Conservation (phyloP, 306 rosid species). For the Clitoria ternatea region DNA sequence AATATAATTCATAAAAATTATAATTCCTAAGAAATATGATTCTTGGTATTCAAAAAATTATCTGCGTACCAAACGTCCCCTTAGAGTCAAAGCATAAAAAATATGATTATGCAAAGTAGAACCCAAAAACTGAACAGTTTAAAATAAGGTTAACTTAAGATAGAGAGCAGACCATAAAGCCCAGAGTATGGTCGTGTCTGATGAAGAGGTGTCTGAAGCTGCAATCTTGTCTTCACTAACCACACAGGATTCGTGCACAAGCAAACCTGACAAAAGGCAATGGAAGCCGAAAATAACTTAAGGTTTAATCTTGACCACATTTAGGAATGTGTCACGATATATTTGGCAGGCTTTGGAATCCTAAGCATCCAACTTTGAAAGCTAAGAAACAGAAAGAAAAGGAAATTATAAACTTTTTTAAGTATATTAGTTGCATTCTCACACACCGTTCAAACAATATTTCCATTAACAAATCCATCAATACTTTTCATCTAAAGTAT, state of each 20-base stretch:
- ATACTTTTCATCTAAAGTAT: slow-evolving; percentile 1
- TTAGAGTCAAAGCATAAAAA: not conserved
- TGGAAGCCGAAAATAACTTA: slow-evolving; percentile 21
- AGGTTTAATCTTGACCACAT: slow-evolving; percentile 13
- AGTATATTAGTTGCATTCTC: slow-evolving; percentile 2
- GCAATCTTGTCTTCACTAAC: slow-evolving; percentile 96
- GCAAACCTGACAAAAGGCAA: slow-evolving; percentile 58
- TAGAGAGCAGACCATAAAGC: slow-evolving; percentile 70
- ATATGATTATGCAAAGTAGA: slow-evolving; percentile 1
- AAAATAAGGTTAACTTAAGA: slow-evolving; percentile 39
- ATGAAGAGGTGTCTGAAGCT: slow-evolving; percentile 95
- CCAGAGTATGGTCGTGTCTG: slow-evolving; percentile 84
- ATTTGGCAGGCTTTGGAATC: slow-evolving; percentile 9
- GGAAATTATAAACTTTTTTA: not conserved
- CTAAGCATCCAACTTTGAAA: slow-evolving; percentile 15
- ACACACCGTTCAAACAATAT: slow-evolving; percentile 9
- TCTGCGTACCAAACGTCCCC: too few species aligned
- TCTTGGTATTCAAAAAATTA: too few species aligned
- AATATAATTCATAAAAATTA: too few species aligned
- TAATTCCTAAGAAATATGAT: too few species aligned
- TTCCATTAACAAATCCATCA: slow-evolving; percentile 13
- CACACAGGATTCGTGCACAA: slow-evolving; percentile 91
- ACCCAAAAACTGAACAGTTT: slow-evolving; percentile 35
- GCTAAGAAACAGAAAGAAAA: not conserved
- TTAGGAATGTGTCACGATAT: not conserved